Percentiles rank a stretch among this genome's conserved stretches.
phyloP scores from a whole-genome alignment of 1,284 basidiomycete genomes.

The Sanghuangporus weigelae region DNA sequence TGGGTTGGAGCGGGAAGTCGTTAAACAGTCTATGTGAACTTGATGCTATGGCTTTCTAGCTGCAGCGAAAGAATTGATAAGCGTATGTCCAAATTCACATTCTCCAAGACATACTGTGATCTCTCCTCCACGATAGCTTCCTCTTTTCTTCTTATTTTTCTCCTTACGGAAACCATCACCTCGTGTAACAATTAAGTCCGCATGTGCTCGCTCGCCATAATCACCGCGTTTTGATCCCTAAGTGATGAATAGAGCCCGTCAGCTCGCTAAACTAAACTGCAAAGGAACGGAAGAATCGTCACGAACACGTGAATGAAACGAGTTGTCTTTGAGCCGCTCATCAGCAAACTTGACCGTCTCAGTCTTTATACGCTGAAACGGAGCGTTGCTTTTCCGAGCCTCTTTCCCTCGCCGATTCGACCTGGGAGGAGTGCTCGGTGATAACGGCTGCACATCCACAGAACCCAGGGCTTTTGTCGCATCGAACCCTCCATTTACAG shows the following conservation, averaged over 20 bases:
- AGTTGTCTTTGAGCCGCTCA: constrained; percentile 70
- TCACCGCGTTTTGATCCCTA: constrained; percentile 66
- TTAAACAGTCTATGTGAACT: constrained; percentile 41
- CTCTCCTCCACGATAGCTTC: constrained; percentile 87
- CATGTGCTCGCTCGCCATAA: constrained; percentile 83
- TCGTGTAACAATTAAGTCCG: constrained; percentile 88
- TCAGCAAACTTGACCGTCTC: constrained; percentile 55
- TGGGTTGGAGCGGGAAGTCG: background rate
- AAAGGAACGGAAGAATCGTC: background rate
- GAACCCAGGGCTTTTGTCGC: constrained; percentile 14
- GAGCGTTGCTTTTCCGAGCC: constrained; percentile 43
- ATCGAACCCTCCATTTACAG: background rate
- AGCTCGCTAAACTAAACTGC: background rate
- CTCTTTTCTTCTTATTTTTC: constrained; percentile 99
- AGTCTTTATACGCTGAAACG: constrained; percentile 82
- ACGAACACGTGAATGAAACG: constrained; percentile 76
- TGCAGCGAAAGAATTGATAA: constrained; percentile 28
- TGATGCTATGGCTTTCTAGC: constrained; percentile 83
- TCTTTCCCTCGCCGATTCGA: constrained; percentile 26
- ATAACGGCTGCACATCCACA: constrained; percentile 2
- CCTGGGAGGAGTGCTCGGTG: constrained; percentile 8
- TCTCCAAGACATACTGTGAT: constrained; percentile 64
- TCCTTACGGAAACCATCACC: constrained; percentile 96
- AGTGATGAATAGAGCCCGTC: constrained; percentile 14
- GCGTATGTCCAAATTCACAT: background rate